Percentiles rank a stretch among this genome's conserved stretches.
phyloP scores from a whole-genome alignment of 2,329 filamentous ascomycete species.

The Teratosphaeria destructans region DNA sequence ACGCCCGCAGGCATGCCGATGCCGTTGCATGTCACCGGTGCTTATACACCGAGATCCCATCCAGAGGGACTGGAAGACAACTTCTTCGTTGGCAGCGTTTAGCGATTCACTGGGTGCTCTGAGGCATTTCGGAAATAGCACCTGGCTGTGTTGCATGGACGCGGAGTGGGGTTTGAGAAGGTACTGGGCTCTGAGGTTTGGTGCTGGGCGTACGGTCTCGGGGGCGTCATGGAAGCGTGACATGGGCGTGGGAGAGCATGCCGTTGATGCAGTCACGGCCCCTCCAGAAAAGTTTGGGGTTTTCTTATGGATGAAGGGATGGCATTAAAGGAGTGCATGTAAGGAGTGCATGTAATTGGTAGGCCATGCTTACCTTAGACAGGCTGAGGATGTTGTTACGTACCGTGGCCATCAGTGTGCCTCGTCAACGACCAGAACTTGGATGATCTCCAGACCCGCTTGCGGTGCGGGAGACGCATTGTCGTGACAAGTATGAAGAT shows the following conservation, averaged over 20 bases:
- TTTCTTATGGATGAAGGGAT: not conserved
- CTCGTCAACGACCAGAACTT: not conserved
- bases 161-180: not conserved
- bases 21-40: slow-evolving; percentile 19
- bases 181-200: not conserved
- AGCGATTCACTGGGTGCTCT: not conserved
- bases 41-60: slow-evolving; percentile 23
- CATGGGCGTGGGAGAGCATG: not conserved
- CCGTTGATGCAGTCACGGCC: not conserved
- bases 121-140: not conserved
- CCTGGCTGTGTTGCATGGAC: not conserved
- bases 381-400: not conserved
- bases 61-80: slow-evolving; percentile 18
- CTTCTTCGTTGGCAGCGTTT: slow-evolving; percentile 23
- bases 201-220: not conserved
- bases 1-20: slow-evolving; percentile 15
- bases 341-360: not conserved
- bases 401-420: not conserved
- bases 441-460: not conserved
- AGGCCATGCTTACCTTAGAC: not conserved
- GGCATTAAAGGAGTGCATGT: not conserved
- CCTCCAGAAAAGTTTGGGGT: not conserved
- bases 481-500: not conserved
- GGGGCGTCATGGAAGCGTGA: not conserved
- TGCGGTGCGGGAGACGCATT: not conserved